A percentile compares a stretch with the other conserved stretches of the same genome.
These are phyloP conservation scores for Murraya koenigii DNA, from an alignment of 345 rosid genomes.

Conservation along the genomic window DNA sequence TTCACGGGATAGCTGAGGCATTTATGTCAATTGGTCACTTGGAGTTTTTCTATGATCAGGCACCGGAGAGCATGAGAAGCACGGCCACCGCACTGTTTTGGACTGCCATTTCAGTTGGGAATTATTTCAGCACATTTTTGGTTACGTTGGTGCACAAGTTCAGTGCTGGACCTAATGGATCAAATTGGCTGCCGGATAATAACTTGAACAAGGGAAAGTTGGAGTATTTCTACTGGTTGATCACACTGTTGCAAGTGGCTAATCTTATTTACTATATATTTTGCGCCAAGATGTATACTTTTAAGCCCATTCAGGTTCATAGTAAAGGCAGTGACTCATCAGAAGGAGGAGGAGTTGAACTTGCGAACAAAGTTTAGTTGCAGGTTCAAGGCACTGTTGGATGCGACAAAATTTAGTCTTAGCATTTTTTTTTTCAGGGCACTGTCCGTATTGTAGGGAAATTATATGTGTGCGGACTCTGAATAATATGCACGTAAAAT, in stretches of 20 bases:
- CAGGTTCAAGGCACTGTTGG: not conserved
- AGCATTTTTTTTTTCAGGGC: no score
- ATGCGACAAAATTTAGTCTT: not conserved
- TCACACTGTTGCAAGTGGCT: conserved; percentile 36
- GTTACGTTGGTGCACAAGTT: conserved; percentile 44
- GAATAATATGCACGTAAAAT: not conserved
- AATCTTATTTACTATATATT: conserved; percentile 40
- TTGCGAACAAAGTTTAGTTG: conserved; percentile 23
- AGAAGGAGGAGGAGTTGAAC: conserved; percentile 27
- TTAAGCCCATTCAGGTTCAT: conserved; percentile 34
- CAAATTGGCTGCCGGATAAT: conserved; percentile 49
- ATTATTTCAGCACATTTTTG: conserved; percentile 44
- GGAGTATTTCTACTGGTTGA: conserved; percentile 53
- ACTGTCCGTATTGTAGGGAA: not conserved
- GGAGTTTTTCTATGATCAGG: conserved; percentile 54
- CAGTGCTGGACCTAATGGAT: conserved; percentile 26
- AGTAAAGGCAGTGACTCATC: not conserved
- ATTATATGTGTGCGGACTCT: not conserved
- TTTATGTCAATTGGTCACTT: conserved; percentile 48
- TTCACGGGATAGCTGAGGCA: conserved; percentile 4
- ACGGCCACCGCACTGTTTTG: conserved; percentile 45
- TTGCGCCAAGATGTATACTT: conserved; percentile 44
- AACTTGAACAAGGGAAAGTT: conserved; percentile 47
- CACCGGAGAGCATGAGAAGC: conserved; percentile 60
- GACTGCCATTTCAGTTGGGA: conserved; percentile 39